A percentile compares a stretch with the other conserved stretches of the same genome.
Conservation (phyloP, 2,329 filamentous ascomycete species). For the Botrytis hyacinthi region DNA sequence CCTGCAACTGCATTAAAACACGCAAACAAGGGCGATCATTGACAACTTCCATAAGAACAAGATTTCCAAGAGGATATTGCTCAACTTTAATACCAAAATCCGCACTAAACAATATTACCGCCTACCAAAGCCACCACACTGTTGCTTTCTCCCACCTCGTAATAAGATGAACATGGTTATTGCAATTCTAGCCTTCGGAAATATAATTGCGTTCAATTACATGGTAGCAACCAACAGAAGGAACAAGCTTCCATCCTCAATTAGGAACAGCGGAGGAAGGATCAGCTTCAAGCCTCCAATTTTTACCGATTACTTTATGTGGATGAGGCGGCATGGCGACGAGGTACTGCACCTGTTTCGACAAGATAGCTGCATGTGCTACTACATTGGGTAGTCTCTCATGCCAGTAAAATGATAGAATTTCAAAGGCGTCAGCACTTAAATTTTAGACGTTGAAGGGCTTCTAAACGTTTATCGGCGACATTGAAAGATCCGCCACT, state of each 20-base stretch:
- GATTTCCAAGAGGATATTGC: slow-evolving; percentile 13
- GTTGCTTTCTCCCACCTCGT: slow-evolving; percentile 8
- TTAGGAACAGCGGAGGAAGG: slow-evolving; percentile 17
- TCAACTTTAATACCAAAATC: slow-evolving; percentile 20
- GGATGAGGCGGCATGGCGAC: slow-evolving; percentile 20
- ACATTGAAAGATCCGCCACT: slow-evolving; percentile 16
- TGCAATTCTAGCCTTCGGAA: slow-evolving; percentile 9
- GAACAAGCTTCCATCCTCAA: slow-evolving; percentile 12
- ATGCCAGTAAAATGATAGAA: slow-evolving; percentile 20
- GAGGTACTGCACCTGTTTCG: slow-evolving; percentile 20
- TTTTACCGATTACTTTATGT: slow-evolving; percentile 23
- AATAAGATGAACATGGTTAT: slow-evolving; percentile 14
- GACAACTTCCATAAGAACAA: slow-evolving; percentile 11
- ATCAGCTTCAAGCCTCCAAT: slow-evolving; percentile 19
- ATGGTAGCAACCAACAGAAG: slow-evolving; percentile 14
- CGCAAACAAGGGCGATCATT: slow-evolving; percentile 19
- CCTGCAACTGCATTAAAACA: slow-evolving; percentile 20
- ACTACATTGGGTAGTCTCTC: slow-evolving; percentile 15
- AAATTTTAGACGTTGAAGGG: slow-evolving; percentile 15
- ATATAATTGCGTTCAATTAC: slow-evolving; percentile 18
- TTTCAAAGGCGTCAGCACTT: slow-evolving; percentile 20
- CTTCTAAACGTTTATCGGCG: slow-evolving; percentile 15
- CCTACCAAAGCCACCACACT: slow-evolving; percentile 11
- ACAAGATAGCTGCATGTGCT: slow-evolving; percentile 17
- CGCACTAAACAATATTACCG: slow-evolving; percentile 15